These are phyloP conservation scores for Smithsoniella earleae DNA, from an alignment of 163 green algal species.

Conservation along the genomic window DNA sequence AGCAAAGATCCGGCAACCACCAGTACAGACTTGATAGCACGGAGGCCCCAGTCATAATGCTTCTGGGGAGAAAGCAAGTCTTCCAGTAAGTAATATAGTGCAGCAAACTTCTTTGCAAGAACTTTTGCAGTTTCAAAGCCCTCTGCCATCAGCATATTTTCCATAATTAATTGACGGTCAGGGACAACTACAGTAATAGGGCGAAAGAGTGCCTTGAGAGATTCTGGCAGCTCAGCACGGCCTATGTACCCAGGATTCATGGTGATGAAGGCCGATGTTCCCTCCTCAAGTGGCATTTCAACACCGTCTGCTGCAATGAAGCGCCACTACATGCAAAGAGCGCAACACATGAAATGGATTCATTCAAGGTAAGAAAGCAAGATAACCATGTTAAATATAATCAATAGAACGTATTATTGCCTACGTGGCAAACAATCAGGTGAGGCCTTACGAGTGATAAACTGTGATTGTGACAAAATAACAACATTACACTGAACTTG, in stretches of 20 bases:
- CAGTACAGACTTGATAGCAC: conserved; percentile 76
- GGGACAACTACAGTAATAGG: conserved; percentile 85
- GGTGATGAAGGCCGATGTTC: conserved; percentile 77
- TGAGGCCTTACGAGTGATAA: too few species aligned
- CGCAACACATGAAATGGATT: too few species aligned
- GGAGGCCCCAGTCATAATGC: conserved; percentile 69
- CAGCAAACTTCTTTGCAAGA: conserved; percentile 74
- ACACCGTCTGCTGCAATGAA: conserved; percentile 73
- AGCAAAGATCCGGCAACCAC: conserved; percentile 72
- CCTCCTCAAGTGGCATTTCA: conserved; percentile 73
- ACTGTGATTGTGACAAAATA: too few species aligned
- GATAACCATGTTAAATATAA: too few species aligned
- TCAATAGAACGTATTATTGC: too few species aligned
- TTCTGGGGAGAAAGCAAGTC: conserved; percentile 79
- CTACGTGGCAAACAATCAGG: too few species aligned
- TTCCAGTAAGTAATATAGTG: conserved; percentile 78
- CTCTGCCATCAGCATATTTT: conserved; percentile 82
- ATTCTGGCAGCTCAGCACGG: conserved; percentile 60
- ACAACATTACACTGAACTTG: too few species aligned
- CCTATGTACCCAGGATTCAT: conserved; percentile 90
- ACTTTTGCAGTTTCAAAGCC: conserved; percentile 68
- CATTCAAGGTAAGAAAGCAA: too few species aligned
- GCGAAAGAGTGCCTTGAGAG: conserved; percentile 76
- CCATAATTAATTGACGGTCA: conserved; percentile 82
- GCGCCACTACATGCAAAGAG: conserved; percentile 43